Base-by-base conservation (phyloP, 1,284 basidiomycete genomes). In the Cryptococcus jaspeensis region DNA sequence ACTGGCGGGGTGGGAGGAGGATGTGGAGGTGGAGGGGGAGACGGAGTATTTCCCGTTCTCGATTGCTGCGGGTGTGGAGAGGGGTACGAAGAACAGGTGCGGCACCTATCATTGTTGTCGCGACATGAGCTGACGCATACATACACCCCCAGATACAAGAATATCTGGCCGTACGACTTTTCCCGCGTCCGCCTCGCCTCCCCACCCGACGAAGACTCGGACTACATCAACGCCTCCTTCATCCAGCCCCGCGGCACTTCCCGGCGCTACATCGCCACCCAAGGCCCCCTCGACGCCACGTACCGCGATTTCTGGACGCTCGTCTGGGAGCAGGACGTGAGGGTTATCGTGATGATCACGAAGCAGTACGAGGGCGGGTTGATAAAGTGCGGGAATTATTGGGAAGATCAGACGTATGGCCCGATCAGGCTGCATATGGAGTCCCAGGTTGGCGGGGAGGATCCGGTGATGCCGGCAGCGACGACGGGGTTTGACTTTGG, bases 11-110 rank as follows among this genome's bases (percentile, higher is more conserved):
- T 58, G 54, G 55, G 48, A 50, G 18, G 23, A 50, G 23, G 46
- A 49, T 15, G 39, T 46, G 41, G 48, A 47, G 46, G 51, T 53
- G 5, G 50, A 53, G 75, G 65, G 84, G 86, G 54, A 62, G 53
- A 53, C 55, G n/a, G 61, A 58, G 55, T 77, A 56, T 86, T 95
- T 80, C 85, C 94, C 70, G 11, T 97, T 88, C 76, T 93, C 91
- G 59, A 99, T 99, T 65, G 92, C 91, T 0, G 95, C 95, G 4
- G 95, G 92, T 2, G 84, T 99, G 4, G 95, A 98, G 78, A 90
- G 95, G 65, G 95, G 95, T 12, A 83, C 86, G 12, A 94, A 98
- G 81, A 98, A 98, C 68, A 82, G 88, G 90, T 90, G 55, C 47
- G 85, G 80, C 5, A 20, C 20, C 1, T 5, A 13, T 2, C 4